phyloP scores from a whole-genome alignment of 768 basidiomycete species.

The Collybiopsis luxurians region DNA sequence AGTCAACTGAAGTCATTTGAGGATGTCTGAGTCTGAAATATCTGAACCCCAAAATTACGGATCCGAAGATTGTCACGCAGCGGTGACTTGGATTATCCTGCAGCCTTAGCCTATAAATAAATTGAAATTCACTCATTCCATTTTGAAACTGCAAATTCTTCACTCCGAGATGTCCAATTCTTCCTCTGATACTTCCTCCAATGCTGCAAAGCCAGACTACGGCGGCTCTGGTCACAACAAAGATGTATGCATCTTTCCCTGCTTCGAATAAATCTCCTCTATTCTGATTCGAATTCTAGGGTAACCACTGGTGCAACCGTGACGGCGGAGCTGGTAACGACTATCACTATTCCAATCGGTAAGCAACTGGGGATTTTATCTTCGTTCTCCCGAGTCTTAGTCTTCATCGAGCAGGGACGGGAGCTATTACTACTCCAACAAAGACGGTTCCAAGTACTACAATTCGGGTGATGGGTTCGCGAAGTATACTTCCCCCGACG shows the following conservation, averaged over 20 bases:
- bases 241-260: too few relatives aligned
- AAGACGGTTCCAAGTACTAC: constrained; percentile 60
- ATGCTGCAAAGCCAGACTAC: constrained; percentile 19
- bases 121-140: too few relatives aligned
- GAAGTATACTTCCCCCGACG: constrained; percentile 49
- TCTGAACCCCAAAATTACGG: too few relatives aligned
- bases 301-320: constrained; percentile 61
- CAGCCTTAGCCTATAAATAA: too few relatives aligned
- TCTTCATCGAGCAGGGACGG: constrained; percentile 34
- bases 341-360: constrained; percentile 66
- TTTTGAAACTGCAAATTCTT: background rate
- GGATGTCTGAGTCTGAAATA: too few relatives aligned
- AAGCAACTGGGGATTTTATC: too few relatives aligned
- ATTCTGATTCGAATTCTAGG: too few relatives aligned
- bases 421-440: constrained; percentile 63
- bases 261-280: too few relatives aligned
- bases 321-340: constrained; percentile 37
- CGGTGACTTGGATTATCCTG: too few relatives aligned
- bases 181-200: constrained; percentile 14
- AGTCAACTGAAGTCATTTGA: too few relatives aligned
- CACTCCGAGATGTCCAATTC: constrained; percentile 17
- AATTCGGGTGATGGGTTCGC: constrained; percentile 45
- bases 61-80: too few relatives aligned
- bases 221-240: constrained; percentile 46
- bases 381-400: background rate